These are phyloP conservation scores for Sarocladium kiliense DNA, from an alignment of 2,329 filamentous ascomycete species.

Conservation along the genomic window DNA sequence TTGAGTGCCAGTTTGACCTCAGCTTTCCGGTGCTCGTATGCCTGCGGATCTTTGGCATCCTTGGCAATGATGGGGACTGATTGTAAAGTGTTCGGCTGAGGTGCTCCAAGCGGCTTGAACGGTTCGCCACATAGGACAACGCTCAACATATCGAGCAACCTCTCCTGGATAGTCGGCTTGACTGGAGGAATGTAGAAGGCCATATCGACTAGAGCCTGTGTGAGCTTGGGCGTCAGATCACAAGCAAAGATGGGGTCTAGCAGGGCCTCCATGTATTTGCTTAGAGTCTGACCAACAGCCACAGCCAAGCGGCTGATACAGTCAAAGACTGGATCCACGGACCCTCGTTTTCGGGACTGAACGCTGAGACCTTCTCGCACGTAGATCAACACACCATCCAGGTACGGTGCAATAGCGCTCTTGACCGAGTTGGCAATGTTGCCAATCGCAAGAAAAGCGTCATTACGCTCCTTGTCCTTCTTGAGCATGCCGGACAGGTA, in stretches of 20 bases:
- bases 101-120: slow-evolving; percentile 88
- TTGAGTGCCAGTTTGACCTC: slow-evolving; percentile 92
- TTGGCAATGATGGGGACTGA: slow-evolving; percentile 80
- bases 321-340: slow-evolving; percentile 81
- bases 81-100: slow-evolving; percentile 72
- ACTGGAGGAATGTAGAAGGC: slow-evolving; percentile 97
- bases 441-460: slow-evolving; percentile 92
- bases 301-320: slow-evolving; percentile 96
- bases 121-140: slow-evolving; percentile 87
- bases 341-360: slow-evolving; percentile 63
- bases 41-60: slow-evolving; percentile 77
- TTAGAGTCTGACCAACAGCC: slow-evolving; percentile 91
- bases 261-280: slow-evolving; percentile 96
- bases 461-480: slow-evolving; percentile 88
- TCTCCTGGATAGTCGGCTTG: slow-evolving; percentile 87
- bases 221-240: slow-evolving; percentile 87
- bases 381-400: slow-evolving; percentile 89
- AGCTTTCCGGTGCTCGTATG: slow-evolving; percentile 73
- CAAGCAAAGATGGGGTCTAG: slow-evolving; percentile 96
- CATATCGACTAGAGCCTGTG: slow-evolving; percentile 95
- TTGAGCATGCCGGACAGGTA: slow-evolving; percentile 92
- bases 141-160: slow-evolving; percentile 90
- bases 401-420: slow-evolving; percentile 88
- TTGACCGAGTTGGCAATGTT: slow-evolving; percentile 96
- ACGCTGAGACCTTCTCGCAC: slow-evolving; percentile 85